A percentile compares a stretch with the other conserved stretches of the same genome.
Evolutionary conservation across 352 stramenopile genomes (phyloP).

Genomic region (Pilasporangium apinafurcum): DNA sequence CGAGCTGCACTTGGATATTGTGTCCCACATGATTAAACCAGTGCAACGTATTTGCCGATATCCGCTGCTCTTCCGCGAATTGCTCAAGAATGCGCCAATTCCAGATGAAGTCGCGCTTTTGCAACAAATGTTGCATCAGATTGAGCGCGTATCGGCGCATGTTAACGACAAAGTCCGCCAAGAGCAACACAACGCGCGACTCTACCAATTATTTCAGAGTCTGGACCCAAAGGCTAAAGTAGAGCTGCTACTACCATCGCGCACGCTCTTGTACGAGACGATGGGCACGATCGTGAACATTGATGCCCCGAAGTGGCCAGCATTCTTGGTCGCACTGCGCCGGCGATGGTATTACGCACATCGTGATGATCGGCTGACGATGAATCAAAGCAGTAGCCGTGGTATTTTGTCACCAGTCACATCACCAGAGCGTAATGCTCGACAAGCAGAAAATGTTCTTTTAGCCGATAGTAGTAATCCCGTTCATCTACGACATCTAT

Average conservation of each 20-base stretch:
- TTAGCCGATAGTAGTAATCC: too few species aligned
- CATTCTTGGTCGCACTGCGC: constrained; percentile 10
- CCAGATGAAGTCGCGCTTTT: constrained; percentile 23
- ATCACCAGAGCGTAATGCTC: too few species aligned
- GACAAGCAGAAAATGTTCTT: too few species aligned
- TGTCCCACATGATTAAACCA: constrained; percentile 64
- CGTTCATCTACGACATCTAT: constrained; percentile 5
- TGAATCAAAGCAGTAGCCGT: too few species aligned
- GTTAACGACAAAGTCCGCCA: constrained; percentile 65
- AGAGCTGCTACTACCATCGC: constrained; percentile 39
- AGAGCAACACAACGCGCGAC: constrained; percentile 47
- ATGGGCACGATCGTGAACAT: constrained; percentile 23
- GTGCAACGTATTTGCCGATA: constrained; percentile 71
- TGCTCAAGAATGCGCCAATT: constrained; percentile 24
- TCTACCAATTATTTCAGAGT: constrained; percentile 33
- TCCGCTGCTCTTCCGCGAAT: constrained; percentile 43
- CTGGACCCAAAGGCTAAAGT: constrained; percentile 27
- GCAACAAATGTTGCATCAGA: constrained; percentile 25
- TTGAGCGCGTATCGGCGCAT: constrained; percentile 41
- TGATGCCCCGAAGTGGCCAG: constrained; percentile 15
- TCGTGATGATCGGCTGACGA: too few species aligned
- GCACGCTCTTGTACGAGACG: constrained; percentile 37
- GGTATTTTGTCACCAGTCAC: too few species aligned
- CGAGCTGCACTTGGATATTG: constrained; percentile 23
- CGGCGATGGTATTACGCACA: too few species aligned